These are phyloP conservation scores for Trichoderma gracile DNA, from an alignment of 2,329 filamentous ascomycete species.

Conservation along the genomic window DNA sequence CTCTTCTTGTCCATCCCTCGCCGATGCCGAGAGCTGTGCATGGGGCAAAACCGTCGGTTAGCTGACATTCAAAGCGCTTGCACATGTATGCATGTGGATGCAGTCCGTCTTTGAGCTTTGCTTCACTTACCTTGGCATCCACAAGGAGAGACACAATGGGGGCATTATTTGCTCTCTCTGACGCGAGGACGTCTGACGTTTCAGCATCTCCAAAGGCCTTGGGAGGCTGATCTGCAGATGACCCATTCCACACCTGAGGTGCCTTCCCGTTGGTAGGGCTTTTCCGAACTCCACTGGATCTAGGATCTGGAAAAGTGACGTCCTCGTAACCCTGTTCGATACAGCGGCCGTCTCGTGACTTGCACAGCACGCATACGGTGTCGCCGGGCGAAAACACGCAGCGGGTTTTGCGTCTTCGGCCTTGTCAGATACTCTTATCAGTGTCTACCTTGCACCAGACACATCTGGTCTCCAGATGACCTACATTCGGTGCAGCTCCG, in stretches of 20 bases:
- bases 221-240: not conserved
- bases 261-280: not conserved
- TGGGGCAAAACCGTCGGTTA: not conserved
- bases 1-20: not conserved
- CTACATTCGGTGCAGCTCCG: slow-evolving; percentile 34
- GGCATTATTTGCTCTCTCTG: not conserved
- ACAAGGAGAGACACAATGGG: slow-evolving; percentile 20
- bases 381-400: slow-evolving; percentile 45
- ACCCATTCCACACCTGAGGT: not conserved
- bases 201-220: not conserved
- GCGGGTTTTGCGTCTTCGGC: slow-evolving; percentile 49
- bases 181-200: not conserved
- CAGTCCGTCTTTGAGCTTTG: no score
- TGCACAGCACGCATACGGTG: slow-evolving; percentile 45
- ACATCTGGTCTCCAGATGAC: not conserved
- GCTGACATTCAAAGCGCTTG: no score
- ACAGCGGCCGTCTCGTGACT: slow-evolving; percentile 24
- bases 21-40: slow-evolving; percentile 5
- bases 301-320: not conserved
- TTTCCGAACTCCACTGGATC: not conserved
- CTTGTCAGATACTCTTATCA: slow-evolving; percentile 31
- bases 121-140: slow-evolving; percentile 16
- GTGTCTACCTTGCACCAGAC: not conserved
- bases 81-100: no score
- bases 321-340: slow-evolving; percentile 26